These are phyloP conservation scores for Strobilomyces echinocephalus DNA, from an alignment of 768 basidiomycete genomes.

Conservation along the genomic window DNA sequence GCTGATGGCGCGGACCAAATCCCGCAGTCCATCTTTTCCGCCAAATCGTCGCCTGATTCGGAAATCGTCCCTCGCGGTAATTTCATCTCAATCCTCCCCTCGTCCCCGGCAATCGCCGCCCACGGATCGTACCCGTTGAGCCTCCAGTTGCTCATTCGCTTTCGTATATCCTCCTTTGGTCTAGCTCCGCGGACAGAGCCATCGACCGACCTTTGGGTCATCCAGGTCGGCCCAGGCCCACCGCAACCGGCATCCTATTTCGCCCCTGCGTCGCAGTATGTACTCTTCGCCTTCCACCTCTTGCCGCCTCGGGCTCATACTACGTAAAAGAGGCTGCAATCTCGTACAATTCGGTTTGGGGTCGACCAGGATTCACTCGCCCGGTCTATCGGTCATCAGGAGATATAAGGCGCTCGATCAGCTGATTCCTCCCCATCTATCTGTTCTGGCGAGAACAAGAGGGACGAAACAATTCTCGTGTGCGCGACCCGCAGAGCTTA, in stretches of 20 bases:
- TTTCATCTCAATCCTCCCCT: neutral
- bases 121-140: too few relatives aligned
- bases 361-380: too few relatives aligned
- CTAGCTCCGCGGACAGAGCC: conserved; percentile 12
- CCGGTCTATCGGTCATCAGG: too few relatives aligned
- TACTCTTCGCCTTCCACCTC: neutral
- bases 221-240: neutral
- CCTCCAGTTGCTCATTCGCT: too few relatives aligned
- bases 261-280: neutral
- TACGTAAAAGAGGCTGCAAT: too few relatives aligned
- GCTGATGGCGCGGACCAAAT: conserved; percentile 13
- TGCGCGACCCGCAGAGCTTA: conserved; percentile 12
- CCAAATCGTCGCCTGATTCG: conserved; percentile 8
- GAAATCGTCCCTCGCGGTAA: neutral
- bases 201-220: conserved; percentile 2
- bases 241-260: neutral
- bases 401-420: too few relatives aligned
- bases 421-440: neutral
- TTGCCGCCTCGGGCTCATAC: neutral
- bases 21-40: conserved; percentile 13
- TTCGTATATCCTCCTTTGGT: neutral
- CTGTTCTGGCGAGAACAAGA: neutral
- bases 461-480: conserved; percentile 1
- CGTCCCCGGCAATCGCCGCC: conserved; percentile 1
- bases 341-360: too few relatives aligned